Evolutionary conservation across 2,329 filamentous ascomycete genomes (phyloP).

Genomic region (Ophiostoma novo-ulmi): DNA sequence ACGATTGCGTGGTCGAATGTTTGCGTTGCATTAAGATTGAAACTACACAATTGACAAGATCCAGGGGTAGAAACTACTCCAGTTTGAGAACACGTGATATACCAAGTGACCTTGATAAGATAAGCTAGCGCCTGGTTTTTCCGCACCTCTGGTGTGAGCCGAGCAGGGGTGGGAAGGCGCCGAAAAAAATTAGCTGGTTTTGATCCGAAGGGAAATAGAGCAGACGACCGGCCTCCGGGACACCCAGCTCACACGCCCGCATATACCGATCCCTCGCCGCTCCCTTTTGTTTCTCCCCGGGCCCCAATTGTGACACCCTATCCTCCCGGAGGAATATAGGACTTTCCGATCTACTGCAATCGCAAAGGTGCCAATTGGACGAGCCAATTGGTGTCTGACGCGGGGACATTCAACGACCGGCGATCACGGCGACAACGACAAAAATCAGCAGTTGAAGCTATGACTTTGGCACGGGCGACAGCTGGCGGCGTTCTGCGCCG

Average conservation of each 20-base stretch:
- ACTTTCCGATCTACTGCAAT: neutral
- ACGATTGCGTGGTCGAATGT: neutral
- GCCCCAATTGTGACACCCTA: neutral
- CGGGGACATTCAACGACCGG: neutral
- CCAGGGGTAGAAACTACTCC: neutral
- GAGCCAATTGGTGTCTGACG: slow-evolving; percentile 8
- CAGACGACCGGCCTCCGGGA: slow-evolving; percentile 15
- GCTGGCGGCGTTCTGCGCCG: slow-evolving; percentile 26
- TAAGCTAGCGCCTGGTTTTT: slow-evolving; percentile 19
- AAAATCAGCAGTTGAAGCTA: slow-evolving; percentile 2
- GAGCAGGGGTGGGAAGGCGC: slow-evolving; percentile 3
- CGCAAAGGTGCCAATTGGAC: slow-evolving; percentile 7
- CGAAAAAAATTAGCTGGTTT: slow-evolving; percentile 26
- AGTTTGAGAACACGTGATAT: neutral
- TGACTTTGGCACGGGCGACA: slow-evolving; percentile 26
- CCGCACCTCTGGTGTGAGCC: slow-evolving; percentile 17
- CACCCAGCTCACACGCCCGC: slow-evolving; percentile 17
- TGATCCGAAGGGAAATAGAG: slow-evolving; percentile 16
- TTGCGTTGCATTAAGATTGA: neutral
- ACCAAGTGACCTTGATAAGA: slow-evolving; percentile 17
- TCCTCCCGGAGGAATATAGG: neutral
- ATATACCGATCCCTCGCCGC: neutral
- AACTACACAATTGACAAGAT: neutral
- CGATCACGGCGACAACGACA: slow-evolving; percentile 7
- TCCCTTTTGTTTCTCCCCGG: neutral